Conservation (phyloP, 164 flowering plant genomes). For the Piper longum region DNA sequence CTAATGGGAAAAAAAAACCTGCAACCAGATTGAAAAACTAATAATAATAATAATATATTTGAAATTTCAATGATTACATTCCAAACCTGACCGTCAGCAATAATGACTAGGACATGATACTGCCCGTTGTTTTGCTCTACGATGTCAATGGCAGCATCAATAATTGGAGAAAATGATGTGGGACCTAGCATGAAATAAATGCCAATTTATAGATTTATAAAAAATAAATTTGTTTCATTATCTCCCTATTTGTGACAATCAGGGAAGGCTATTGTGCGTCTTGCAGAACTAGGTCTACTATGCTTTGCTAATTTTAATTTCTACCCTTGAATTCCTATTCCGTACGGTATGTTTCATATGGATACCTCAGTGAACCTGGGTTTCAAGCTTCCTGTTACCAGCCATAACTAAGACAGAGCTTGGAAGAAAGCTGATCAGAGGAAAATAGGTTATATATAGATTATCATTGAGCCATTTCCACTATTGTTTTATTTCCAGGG, state of each 20-base stretch:
- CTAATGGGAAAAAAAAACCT: conserved; percentile 14
- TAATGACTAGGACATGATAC: conserved; percentile 83
- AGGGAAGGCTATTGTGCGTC: not conserved
- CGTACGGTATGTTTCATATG: too few species aligned
- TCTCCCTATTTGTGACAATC: not conserved
- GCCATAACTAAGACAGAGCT: too few species aligned
- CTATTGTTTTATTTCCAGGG: too few species aligned
- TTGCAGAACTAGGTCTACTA: not conserved
- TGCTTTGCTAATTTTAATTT: too few species aligned
- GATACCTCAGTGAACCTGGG: too few species aligned
- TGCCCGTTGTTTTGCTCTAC: conserved; percentile 58
- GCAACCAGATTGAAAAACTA: not conserved
- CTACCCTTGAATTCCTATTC: too few species aligned
- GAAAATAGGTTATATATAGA: too few species aligned
- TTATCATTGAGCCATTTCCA: too few species aligned
- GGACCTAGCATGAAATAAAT: conserved; percentile 35
- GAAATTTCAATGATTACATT: not conserved
- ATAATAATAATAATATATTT: not conserved
- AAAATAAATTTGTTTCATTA: not conserved
- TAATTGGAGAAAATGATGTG: conserved; percentile 81
- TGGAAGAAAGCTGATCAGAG: too few species aligned
- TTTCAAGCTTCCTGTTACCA: too few species aligned
- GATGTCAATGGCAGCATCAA: conserved; percentile 68
- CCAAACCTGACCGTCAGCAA: conserved; percentile 88
- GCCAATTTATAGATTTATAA: not conserved